Base-by-base conservation (phyloP, 805 yeast genomes). In the Dipodascus albidus region DNA sequence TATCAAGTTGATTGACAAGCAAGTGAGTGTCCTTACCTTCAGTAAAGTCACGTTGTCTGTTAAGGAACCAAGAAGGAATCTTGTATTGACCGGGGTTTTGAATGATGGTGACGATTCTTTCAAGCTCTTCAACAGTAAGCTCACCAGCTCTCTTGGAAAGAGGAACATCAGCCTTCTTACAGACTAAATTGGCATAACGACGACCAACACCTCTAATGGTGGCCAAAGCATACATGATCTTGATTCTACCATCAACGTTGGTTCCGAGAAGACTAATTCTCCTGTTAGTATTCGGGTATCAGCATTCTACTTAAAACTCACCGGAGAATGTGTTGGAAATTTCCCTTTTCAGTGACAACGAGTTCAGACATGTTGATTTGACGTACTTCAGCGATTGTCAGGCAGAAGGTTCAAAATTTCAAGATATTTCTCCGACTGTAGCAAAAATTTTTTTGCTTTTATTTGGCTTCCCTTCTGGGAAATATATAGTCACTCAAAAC, bases 271-370 rank as follows among this genome's bases (percentile, higher is more conserved):
- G 87, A 91, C 96, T 85, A 59, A 55, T 54, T 23, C 6, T 49
- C 6, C 11, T 27, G 33, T 27, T 27, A 27, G 33, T 27, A 27
- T n/a, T n/a, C n/a, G n/a, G n/a, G n/a, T n/a, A n/a, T n/a, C n/a
- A n/a, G n/a, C n/a, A n/a, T n/a, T n/a, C n/a, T n/a, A n/a, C 47
- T 47, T 35, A 20, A 48, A 52, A 85, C 93, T 76, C 85, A 86
- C 93, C 97, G 99, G 82, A 93, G 87, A 82, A 93, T 93, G 95
- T 93, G 99, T 82, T 95, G 99, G 96, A 95, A 93, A 76, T 93
- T 87, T 77, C 96, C 96, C 81, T 87, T 85, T 82, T 93, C 99
- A 81, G 87, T 93, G 77, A 93, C 93, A 79, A 89, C 96, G 83
- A 88, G 83, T 75, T 38, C 44, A 38, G 96, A 86, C 96, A 87